These are phyloP conservation scores for Bipolaris zeicola DNA, from an alignment of 2,329 filamentous ascomycete species.

Conservation along the genomic window DNA sequence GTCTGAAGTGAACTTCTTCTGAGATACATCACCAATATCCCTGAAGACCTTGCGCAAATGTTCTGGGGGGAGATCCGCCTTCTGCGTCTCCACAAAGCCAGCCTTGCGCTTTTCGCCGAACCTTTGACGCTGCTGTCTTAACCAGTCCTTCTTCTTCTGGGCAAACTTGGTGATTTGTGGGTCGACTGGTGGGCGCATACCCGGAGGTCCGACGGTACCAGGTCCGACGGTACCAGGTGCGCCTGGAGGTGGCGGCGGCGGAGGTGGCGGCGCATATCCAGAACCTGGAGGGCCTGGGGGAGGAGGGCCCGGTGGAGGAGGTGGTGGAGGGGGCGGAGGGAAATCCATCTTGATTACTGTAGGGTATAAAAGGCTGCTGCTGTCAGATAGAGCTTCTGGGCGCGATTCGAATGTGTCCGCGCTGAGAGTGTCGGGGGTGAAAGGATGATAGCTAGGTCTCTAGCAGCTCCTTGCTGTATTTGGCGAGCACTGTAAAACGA, in stretches of 20 bases:
- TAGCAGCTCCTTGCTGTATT: neutral
- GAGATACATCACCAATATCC: conserved; percentile 98
- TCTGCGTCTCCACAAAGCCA: conserved; percentile 96
- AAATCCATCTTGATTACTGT: conserved; percentile 30
- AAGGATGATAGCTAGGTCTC: neutral
- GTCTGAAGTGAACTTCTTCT: conserved; percentile 98
- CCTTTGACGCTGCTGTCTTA: conserved; percentile 85
- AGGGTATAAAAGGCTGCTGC: neutral
- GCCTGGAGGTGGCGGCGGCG: conserved; percentile 63
- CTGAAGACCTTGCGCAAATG: conserved; percentile 97
- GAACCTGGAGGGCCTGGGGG: conserved; percentile 35
- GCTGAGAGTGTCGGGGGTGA: neutral
- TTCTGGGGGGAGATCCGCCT: conserved; percentile 97
- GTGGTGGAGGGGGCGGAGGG: conserved; percentile 37
- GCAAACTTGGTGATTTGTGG: conserved; percentile 91
- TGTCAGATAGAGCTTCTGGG: conserved; percentile 5
- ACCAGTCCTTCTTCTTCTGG: conserved; percentile 99
- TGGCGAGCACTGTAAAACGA: neutral
- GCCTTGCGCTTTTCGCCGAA: conserved; percentile 97
- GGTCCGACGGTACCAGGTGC: conserved; percentile 61
- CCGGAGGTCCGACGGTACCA: conserved; percentile 59
- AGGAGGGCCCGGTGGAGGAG: conserved; percentile 29
- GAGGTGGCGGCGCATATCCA: conserved; percentile 56
- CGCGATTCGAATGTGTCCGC: neutral
- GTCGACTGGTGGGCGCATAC: conserved; percentile 77